These are phyloP conservation scores for Microcyclospora tardicrescens DNA, from an alignment of 2,329 filamentous ascomycete genomes.

Conservation along the genomic window DNA sequence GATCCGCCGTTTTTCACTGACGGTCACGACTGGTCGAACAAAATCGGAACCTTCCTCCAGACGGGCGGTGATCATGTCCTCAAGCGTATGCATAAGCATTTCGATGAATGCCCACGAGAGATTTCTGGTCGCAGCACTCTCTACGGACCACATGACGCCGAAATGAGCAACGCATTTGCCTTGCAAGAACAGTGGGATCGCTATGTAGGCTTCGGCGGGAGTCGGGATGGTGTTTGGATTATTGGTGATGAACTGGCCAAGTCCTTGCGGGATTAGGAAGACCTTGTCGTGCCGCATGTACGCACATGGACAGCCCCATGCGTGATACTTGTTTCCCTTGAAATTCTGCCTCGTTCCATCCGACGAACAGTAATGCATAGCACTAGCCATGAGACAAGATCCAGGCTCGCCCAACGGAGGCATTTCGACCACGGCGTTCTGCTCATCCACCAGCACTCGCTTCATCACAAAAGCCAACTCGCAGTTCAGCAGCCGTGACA, in stretches of 20 bases:
- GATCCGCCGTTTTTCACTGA: constrained; percentile 28
- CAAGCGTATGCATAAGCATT: constrained; percentile 54
- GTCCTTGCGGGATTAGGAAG: constrained; percentile 50
- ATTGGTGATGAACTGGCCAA: constrained; percentile 45
- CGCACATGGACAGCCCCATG: constrained; percentile 51
- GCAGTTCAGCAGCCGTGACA: constrained; percentile 49
- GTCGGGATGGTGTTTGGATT: constrained; percentile 50
- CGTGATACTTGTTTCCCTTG: constrained; percentile 50
- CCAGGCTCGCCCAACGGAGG: constrained; percentile 47
- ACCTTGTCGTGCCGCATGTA: constrained; percentile 62
- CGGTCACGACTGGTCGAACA: constrained; percentile 15
- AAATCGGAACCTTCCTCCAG: constrained; percentile 43
- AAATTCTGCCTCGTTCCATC: constrained; percentile 41
- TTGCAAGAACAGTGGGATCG: constrained; percentile 50
- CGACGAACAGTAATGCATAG: constrained; percentile 50
- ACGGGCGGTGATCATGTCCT: constrained; percentile 51
- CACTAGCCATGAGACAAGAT: constrained; percentile 51
- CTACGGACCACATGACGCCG: constrained; percentile 56
- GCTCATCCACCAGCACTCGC: constrained; percentile 46
- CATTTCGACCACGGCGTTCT: constrained; percentile 46
- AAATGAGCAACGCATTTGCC: constrained; percentile 58
- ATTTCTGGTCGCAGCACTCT: constrained; percentile 43
- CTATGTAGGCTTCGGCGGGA: constrained; percentile 52
- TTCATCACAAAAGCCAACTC: constrained; percentile 60
- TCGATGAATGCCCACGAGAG: constrained; percentile 56